phyloP scores from a whole-genome alignment of 179 eudicot genomes.

The Nepenthes alata region DNA sequence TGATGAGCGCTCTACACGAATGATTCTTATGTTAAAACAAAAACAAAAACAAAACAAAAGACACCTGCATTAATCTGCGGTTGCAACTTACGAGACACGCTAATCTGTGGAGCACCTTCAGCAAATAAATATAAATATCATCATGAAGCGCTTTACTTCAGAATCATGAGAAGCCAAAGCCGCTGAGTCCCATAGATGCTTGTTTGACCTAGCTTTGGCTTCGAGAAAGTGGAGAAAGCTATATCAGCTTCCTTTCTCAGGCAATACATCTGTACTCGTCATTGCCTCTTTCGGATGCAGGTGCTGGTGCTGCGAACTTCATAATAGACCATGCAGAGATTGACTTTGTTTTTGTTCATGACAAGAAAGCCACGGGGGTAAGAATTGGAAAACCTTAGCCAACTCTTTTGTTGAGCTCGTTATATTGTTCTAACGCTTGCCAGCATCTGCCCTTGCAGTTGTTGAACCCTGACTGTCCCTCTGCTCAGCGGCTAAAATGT shows the following conservation, averaged over 20 bases:
- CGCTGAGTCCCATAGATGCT: too few relatives aligned
- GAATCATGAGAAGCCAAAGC: too few relatives aligned
- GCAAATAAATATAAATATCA: too few relatives aligned
- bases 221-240: too few relatives aligned
- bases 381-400: constrained; percentile 12
- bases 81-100: too few relatives aligned
- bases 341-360: constrained; percentile 72
- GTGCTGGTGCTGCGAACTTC: constrained; percentile 66
- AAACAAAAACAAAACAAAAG: too few relatives aligned
- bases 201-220: too few relatives aligned
- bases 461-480: constrained; percentile 48
- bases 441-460: constrained; percentile 33
- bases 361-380: constrained; percentile 60
- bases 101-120: too few relatives aligned
- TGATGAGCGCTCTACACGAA: too few relatives aligned
- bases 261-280: neutral
- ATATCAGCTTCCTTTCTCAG: neutral
- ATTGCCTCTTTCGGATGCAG: constrained; percentile 22
- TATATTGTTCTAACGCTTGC: neutral
- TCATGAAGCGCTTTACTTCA: too few relatives aligned
- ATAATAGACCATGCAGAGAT: constrained; percentile 83
- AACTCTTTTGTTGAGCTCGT: neutral
- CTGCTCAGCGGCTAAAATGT: constrained; percentile 61
- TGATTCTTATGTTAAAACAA: too few relatives aligned
- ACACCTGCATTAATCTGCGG: too few relatives aligned